These are phyloP conservation scores for Ceratobasidium papillatum DNA, from an alignment of 1,284 basidiomycete species.

Conservation along the genomic window DNA sequence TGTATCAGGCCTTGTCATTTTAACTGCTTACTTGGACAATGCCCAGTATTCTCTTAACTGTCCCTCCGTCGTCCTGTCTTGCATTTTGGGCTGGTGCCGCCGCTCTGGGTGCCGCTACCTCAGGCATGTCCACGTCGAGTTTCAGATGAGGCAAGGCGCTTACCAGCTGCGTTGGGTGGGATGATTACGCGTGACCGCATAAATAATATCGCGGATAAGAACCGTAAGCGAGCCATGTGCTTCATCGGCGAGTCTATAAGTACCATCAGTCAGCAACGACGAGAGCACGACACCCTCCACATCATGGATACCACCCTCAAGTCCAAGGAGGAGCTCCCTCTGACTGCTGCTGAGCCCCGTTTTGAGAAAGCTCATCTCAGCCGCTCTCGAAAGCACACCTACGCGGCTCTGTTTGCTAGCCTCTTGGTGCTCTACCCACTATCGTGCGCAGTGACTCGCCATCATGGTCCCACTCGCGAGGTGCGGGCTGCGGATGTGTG, in stretches of 20 bases:
- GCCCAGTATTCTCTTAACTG: slow-evolving; percentile 49
- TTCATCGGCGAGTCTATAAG: neutral
- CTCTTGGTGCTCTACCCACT: slow-evolving; percentile 28
- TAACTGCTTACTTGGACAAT: slow-evolving; percentile 60
- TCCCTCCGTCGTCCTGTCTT: slow-evolving; percentile 8
- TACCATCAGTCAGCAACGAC: neutral
- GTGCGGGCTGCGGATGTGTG: slow-evolving; percentile 5
- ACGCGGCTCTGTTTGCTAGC: slow-evolving; percentile 19
- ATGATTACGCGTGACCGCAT: neutral
- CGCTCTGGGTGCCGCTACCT: slow-evolving; percentile 17
- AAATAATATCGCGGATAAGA: neutral
- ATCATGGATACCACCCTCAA: slow-evolving; percentile 8
- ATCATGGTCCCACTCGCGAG: neutral
- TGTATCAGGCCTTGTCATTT: slow-evolving; percentile 33
- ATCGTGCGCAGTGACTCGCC: slow-evolving; percentile 14
- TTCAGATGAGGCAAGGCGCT: neutral
- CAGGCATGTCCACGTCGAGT: slow-evolving; percentile 37
- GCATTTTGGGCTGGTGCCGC: slow-evolving; percentile 2
- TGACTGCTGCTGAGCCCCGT: too few species aligned
- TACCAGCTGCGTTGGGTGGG: neutral
- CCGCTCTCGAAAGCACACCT: neutral
- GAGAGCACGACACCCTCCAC: neutral
- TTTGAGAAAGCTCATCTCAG: neutral
- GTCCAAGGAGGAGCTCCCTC: slow-evolving; percentile 5
- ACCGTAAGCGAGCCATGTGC: slow-evolving; percentile 13